Evolutionary conservation across 257 asterid genomes (phyloP).

Genomic region (Nemophila menziesii): DNA sequence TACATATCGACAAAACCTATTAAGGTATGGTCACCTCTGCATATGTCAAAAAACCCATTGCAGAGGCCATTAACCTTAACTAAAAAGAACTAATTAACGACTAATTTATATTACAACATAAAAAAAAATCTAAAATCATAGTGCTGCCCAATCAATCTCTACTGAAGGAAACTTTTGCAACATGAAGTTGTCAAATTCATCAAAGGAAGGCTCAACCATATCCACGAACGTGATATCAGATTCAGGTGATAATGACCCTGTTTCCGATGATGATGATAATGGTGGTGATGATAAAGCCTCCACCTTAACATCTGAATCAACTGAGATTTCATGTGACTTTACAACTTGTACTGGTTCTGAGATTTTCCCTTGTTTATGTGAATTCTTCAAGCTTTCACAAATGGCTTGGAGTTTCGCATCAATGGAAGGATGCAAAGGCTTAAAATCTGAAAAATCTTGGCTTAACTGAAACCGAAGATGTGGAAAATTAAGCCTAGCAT

Average conservation of each 20-base stretch:
- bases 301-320: conserved; percentile 33
- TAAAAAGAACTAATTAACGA: background rate
- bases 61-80: conserved; percentile 30
- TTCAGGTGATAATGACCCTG: conserved; percentile 38
- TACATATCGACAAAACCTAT: conserved; percentile 11
- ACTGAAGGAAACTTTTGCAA: conserved; percentile 68
- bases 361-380: conserved; percentile 31
- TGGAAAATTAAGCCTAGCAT: conserved; percentile 72
- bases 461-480: conserved; percentile 46
- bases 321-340: conserved; percentile 8
- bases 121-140: conserved; percentile 12
- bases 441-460: conserved; percentile 31
- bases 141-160: conserved; percentile 92
- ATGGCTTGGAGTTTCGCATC: conserved; percentile 77
- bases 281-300: conserved; percentile 27
- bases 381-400: conserved; percentile 40
- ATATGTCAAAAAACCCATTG: conserved; percentile 70
- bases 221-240: conserved; percentile 33
- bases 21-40: conserved; percentile 30
- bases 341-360: background rate
- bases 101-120: background rate
- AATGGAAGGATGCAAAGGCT: conserved; percentile 63
- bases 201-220: conserved; percentile 32
- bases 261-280: conserved; percentile 17
- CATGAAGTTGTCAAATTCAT: conserved; percentile 27